Evolutionary conservation across 345 rosid genomes (phyloP), one percentile per base, ranked within the genome.

Genomic region (Aquilaria malaccensis): DNA sequence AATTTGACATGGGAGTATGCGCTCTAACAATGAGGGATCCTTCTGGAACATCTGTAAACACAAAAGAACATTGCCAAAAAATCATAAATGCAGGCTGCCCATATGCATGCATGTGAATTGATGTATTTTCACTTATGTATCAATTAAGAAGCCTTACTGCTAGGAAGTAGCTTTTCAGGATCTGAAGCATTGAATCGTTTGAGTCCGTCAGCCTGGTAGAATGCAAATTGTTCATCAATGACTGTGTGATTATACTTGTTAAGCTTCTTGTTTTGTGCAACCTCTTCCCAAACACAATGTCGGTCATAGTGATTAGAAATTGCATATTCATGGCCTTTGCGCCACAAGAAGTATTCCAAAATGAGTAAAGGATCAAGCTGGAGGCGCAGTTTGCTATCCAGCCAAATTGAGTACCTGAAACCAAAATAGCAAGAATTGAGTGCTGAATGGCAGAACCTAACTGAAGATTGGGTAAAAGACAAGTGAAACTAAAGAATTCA

Each of bases 201-300:
- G 55, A 94, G 79, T 50, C 99, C 99, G 77, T 94, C 97, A 41
- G 91, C 68, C 77, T 74, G 84, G 81, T 94, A 94, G 79, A 82
- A 90, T 54, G 70, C 70, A 77, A 94, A 86, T 69, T 94, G 97
- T 61, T 94, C 75, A 65, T 94, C 89, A 50, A 90, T 94, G 64
- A 81, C 74, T 41, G 85, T 84, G 69, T 84, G 99, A 68, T 94
- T 90, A 72, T 94, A 94, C 74, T 90, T 94, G 81, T 94, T 94
- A 72, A 94, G 77, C 81, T 72, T 86, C 73, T 94, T 94, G 72
- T 94, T 94, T 64, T 86, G 99, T 29, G 80, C 86, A 63, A 94
- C 99, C 80, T 94, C 97, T 77, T 94, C 97, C 99, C 97, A 90
- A 31, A 94, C 76, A 72, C 97, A 94, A 69, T 88, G 97, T 30